Evolutionary conservation across 2,329 filamentous ascomycete genomes (phyloP).

Genomic region (Clonostachys rhizophaga): DNA sequence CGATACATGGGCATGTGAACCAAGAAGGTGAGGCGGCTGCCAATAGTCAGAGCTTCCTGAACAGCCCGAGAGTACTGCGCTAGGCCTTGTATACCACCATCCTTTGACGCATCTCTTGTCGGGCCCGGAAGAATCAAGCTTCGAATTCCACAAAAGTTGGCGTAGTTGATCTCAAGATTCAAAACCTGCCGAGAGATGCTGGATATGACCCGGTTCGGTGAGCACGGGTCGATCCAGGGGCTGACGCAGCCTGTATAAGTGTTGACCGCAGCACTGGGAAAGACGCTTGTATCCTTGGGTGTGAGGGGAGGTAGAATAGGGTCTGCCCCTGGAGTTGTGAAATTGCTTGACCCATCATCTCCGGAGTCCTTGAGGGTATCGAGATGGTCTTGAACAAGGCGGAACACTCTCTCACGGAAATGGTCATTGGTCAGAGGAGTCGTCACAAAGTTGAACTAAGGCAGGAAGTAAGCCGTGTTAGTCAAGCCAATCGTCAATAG

Average conservation of each 20-base stretch:
- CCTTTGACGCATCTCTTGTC: slow-evolving; percentile 52
- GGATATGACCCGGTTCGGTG: slow-evolving; percentile 74
- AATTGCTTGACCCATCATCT: slow-evolving; percentile 28
- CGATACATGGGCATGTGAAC: slow-evolving; percentile 83
- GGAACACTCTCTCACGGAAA: slow-evolving; percentile 66
- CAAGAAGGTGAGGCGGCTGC: slow-evolving; percentile 72
- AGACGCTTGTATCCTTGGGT: slow-evolving; percentile 72
- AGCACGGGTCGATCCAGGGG: slow-evolving; percentile 88
- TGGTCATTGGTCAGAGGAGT: slow-evolving; percentile 71
- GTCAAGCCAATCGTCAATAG: no score
- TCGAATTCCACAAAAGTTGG: slow-evolving; percentile 86
- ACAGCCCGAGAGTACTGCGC: slow-evolving; percentile 80
- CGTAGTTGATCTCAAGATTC: slow-evolving; percentile 88
- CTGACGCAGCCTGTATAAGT: slow-evolving; percentile 78
- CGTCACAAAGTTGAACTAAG: slow-evolving; percentile 73
- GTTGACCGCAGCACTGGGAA: slow-evolving; percentile 62
- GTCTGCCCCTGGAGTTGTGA: slow-evolving; percentile 42
- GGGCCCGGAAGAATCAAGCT: slow-evolving; percentile 83
- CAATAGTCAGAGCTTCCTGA: slow-evolving; percentile 71
- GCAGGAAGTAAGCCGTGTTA: background rate
- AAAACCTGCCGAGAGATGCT: slow-evolving; percentile 86
- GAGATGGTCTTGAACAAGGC: slow-evolving; percentile 53
- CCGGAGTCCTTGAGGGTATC: slow-evolving; percentile 34
- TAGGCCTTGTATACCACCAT: slow-evolving; percentile 44
- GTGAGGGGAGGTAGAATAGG: slow-evolving; percentile 66